Evolutionary conservation across 116 monocot species (phyloP), one percentile per base, ranked within the genome.

Genomic region (Posidonia oceanica): DNA sequence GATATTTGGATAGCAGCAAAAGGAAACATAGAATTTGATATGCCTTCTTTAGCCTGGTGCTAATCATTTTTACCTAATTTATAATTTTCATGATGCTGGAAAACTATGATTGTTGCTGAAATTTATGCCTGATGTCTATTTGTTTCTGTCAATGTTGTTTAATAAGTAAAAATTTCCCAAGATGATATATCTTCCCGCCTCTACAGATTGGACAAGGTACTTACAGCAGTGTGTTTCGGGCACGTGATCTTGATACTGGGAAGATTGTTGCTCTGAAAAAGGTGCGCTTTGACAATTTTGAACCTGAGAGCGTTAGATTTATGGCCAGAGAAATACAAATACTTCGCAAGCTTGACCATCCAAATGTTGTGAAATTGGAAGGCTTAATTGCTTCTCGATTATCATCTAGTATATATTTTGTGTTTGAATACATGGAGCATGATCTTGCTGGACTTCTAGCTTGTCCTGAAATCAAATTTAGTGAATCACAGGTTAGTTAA

Each of bases 391-490:
- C 89, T 71, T 96, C 96, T 74, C 71, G 80, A 20, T 41, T 83
- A 21, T 88, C 91, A 51, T 81, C 79, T 67, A 91, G 89, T 68
- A 70, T 96, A 51, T 96, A 96, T 83, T 80, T 96, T 44, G 96
- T 96, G 36, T 96, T 96, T 63, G 91, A 88, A 75, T 96, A 96
- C 58, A 91, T 96, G 96, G 96, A 96, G 48, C 96, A 96, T 83
- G 96, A 96, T 85, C 83, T 96, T 71, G 84, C 87, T 40, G 96
- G 96, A 51, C 70, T 96, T 40, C 79, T 79, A 20, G 81, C 85
- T 23, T 74, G 69, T 64, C 91, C 96, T 52, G 85, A 91, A 63
- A 83, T 89, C 68, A 80, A 78, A 60, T 89, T 96, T 63, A 87
- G 73, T 55, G 91, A 91, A 83, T 36, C 88, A 77, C 95, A 95